A percentile compares a stretch with the other conserved stretches of the same genome.
These are phyloP conservation scores for Dispira simplex DNA, from an alignment of 192 early-diverging fungal species.

Conservation along the genomic window DNA sequence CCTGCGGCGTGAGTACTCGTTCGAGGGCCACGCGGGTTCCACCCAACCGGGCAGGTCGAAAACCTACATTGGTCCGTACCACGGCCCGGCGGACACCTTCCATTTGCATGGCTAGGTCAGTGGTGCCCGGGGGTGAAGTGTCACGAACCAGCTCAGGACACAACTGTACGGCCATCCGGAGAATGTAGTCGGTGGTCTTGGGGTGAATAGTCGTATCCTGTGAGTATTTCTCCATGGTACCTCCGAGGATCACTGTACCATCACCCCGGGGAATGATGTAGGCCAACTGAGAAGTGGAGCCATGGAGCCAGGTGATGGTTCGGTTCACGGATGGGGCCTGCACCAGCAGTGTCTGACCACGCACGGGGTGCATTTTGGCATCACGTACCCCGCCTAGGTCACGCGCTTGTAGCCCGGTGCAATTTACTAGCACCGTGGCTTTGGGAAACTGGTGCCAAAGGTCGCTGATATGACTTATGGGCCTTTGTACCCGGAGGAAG, in stretches of 20 bases:
- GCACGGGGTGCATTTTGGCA: slow-evolving; percentile 43
- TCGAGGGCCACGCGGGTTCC: slow-evolving; percentile 35
- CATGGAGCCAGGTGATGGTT: slow-evolving; percentile 30
- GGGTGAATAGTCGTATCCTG: slow-evolving; percentile 11
- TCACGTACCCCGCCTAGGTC: slow-evolving; percentile 56
- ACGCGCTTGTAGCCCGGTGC: slow-evolving; percentile 46
- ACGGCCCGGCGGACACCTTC: slow-evolving; percentile 21
- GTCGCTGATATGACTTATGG: slow-evolving; percentile 27
- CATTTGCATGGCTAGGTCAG: neutral
- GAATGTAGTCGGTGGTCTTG: slow-evolving; percentile 26
- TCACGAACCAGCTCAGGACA: slow-evolving; percentile 18
- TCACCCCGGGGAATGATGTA: slow-evolving; percentile 78
- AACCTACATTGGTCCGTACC: slow-evolving; percentile 28
- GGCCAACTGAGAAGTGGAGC: slow-evolving; percentile 2
- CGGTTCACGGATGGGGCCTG: slow-evolving; percentile 42
- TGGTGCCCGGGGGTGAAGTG: no score
- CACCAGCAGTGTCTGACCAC: slow-evolving; percentile 61
- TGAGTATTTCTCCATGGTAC: slow-evolving; percentile 22
- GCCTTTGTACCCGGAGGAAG: slow-evolving; percentile 12
- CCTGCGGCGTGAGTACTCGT: slow-evolving; percentile 13
- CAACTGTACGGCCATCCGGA: slow-evolving; percentile 24
- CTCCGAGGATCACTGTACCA: slow-evolving; percentile 62
- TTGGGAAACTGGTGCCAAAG: slow-evolving; percentile 8
- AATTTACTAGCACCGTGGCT: slow-evolving; percentile 52
- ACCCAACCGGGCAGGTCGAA: slow-evolving; percentile 34